Conservation (phyloP, 2,329 filamentous ascomycete genomes). For the Cercospora citrullina region DNA sequence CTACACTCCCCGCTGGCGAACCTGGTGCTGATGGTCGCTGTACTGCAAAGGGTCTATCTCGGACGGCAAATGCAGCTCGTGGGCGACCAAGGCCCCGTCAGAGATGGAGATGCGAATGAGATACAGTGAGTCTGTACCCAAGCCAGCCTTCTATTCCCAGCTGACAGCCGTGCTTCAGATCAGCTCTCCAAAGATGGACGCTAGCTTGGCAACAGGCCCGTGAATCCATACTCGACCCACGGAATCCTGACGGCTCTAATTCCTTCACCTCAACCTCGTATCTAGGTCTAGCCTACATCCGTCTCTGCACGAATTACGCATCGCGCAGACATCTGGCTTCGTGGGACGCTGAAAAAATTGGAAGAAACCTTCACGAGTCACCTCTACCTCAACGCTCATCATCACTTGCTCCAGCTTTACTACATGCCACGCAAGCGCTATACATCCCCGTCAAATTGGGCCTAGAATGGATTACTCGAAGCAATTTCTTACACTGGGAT, state of each 20-base stretch:
- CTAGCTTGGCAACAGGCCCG: conserved; percentile 5
- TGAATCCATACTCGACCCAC: conserved; percentile 9
- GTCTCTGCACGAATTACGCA: not conserved
- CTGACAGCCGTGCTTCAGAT: not conserved
- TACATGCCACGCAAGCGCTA: conserved; percentile 8
- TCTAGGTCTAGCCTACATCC: conserved; percentile 5
- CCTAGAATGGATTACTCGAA: conserved; percentile 5
- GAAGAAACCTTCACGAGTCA: not conserved
- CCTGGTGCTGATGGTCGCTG: conserved; percentile 9
- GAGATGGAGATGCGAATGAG: conserved; percentile 13
- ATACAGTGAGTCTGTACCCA: not conserved
- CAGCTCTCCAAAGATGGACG: conserved; percentile 1
- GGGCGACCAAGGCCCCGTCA: not conserved
- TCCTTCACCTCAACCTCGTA: conserved; percentile 9
- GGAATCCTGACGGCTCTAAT: conserved; percentile 7
- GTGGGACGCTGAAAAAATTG: not conserved
- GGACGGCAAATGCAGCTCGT: conserved; percentile 10
- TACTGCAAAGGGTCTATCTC: conserved; percentile 10
- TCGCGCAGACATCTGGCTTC: conserved; percentile 3
- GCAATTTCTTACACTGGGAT: conserved; percentile 7
- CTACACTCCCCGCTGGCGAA: conserved; percentile 9
- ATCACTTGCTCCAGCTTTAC: not conserved
- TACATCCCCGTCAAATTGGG: conserved; percentile 11
- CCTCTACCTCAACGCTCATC: not conserved
- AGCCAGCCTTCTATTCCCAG: not conserved